Base-by-base conservation (phyloP, 768 basidiomycete species). In the Lepiota brunneoincarnata region DNA sequence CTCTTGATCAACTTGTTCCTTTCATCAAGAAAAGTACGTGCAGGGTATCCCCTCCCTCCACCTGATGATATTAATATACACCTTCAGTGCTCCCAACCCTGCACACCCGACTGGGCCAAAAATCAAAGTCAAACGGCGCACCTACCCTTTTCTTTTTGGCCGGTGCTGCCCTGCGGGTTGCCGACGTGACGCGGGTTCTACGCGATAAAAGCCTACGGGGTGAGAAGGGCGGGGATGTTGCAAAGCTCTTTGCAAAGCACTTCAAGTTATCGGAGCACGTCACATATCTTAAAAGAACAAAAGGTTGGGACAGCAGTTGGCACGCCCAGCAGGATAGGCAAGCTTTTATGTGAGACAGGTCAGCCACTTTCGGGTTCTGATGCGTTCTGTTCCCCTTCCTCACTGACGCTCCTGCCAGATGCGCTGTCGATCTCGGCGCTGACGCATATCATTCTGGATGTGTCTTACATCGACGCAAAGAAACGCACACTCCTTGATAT, bases 221-320 rank as follows among this genome's bases (percentile, higher is more conserved):
- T 34, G 86, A 90, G 20, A 94, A 92, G 65, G 86, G 91, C 51
- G 93, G 91, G 10, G 92, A 96, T 59, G 87, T 97, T 28, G 94
- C 90, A 18, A 98, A 98, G 69, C 81, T 99, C 23, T 98, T 98
- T 63, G 93, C 95, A 26, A 94, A 88, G 69, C 95, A 98, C 66
- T 85, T 96, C 72, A 97, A 95, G 71, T 75, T 95, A 37, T 75
- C 86, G 45, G 91, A 95, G 54, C 95, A 98, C 68, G 82, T 89
- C 63, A 75, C 82, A 14, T 91, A 93, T 72, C 77, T 98, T 63
- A 78, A 80, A 63, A 79, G 83, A 59, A 95, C 93, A n/a, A 91
- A n/a, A 87, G 66, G 81, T 98, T 42, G 89, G 87, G 18, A 79
- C 88, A 38, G 96, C 93, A 17, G 91, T 90, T 23, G 96, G 96